Evolutionary conservation across 768 basidiomycete genomes (phyloP), one percentile per base, ranked within the genome.

Genomic region (Boletus patriciae): DNA sequence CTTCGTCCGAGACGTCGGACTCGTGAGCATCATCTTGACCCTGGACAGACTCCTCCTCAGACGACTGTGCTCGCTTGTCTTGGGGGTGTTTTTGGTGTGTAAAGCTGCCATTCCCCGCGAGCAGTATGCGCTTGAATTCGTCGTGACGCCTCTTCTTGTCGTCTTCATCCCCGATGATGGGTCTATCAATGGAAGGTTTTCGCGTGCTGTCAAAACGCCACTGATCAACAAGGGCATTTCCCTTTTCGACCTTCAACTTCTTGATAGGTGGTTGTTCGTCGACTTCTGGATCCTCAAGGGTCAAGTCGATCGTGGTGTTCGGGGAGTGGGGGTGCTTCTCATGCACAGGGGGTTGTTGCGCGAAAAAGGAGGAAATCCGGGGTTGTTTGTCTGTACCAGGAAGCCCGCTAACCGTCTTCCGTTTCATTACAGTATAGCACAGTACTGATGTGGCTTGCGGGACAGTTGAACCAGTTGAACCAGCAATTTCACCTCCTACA

Each of bases 121-220:
- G 71, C 4, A 87, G 73, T 45, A 80, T 82, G 37, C 72, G 77
- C 66, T 82, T 83, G 58, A 85, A 84, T 13, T 78, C 75, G 55
- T 84, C 63, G 58, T 62, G 70, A 46, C 68, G 69, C 53, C 75
- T 83, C 57, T 70, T 76, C 70, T 80, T 77, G 65, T 77, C 79
- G 48, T 80, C 80, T 8, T 77, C 74, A 49, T 82, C 50, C 16
- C 15, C 36, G 6, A 45, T 1, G 10, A 19, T 15, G 6, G 31
- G 42, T 40, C 19, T 40, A 19, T 66, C 54, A 3, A 25, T 29
- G 19, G 50, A 41, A 19, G 21, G 11, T 2, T 25, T 27, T 43
- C 34, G 57, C 31, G 65, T 64, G 9, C 74, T 69, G 12, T 74
- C 73, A 60, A 79, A 84, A 16, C 79, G 73, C 80, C 80, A 84